Evolutionary conservation across 2,329 filamentous ascomycete genomes (phyloP).

Genomic region (Alternaria triticimaculans): DNA sequence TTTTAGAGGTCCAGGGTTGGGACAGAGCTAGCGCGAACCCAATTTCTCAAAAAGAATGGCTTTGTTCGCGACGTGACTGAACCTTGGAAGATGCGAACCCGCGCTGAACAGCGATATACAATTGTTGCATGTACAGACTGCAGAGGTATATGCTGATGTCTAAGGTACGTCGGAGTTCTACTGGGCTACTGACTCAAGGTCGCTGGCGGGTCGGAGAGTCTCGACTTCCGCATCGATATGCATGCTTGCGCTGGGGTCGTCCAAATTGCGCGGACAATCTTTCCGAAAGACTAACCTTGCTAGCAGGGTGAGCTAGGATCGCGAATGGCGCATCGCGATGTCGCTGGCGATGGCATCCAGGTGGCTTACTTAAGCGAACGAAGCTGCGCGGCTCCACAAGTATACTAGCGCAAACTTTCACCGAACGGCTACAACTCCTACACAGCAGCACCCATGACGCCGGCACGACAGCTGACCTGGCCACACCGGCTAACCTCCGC

Average conservation of each 20-base stretch:
- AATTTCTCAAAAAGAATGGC: constrained; percentile 2
- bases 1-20: background rate
- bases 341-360: background rate
- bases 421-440: constrained; percentile 10
- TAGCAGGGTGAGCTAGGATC: background rate
- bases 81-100: background rate
- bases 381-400: background rate
- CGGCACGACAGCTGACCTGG: constrained; percentile 8
- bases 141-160: background rate
- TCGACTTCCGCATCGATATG: background rate
- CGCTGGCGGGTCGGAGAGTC: background rate
- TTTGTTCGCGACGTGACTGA: background rate
- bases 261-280: background rate
- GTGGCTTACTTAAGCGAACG: constrained; percentile 9
- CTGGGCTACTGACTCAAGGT: background rate
- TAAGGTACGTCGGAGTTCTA: background rate
- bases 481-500: background rate
- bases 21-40: constrained; percentile 6
- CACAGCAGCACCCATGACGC: constrained; percentile 4
- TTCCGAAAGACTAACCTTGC: background rate
- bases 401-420: constrained; percentile 11
- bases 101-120: background rate
- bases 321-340: background rate
- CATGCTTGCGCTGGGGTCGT: background rate
- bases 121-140: background rate